These are phyloP conservation scores for Scheffersomyces lignicola DNA, from an alignment of 1,139 yeast genomes.

Conservation along the genomic window DNA sequence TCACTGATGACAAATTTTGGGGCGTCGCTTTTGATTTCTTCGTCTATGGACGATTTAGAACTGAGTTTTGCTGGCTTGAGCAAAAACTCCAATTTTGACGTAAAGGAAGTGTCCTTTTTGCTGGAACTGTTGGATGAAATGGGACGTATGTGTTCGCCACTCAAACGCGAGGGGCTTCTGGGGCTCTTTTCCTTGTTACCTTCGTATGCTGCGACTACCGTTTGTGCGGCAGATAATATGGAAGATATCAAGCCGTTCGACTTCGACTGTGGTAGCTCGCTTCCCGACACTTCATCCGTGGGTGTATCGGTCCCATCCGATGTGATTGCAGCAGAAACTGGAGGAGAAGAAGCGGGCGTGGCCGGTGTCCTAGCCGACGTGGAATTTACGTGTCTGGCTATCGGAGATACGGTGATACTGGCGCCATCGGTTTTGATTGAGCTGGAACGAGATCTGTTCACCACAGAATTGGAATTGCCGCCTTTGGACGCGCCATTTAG, in stretches of 20 bases:
- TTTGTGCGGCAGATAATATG: conserved; percentile 27
- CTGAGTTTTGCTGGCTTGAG: conserved; percentile 17
- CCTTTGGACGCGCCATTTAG: too few species aligned
- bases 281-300: too few species aligned
- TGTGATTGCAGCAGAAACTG: conserved; percentile 3
- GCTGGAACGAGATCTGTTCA: conserved; percentile 1
- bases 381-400: too few species aligned
- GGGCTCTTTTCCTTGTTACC: background rate
- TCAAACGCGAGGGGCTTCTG: background rate
- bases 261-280: conserved; percentile 11
- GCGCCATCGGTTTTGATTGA: too few species aligned
- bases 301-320: too few species aligned
- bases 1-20: background rate
- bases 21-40: conserved; percentile 5
- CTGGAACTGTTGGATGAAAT: conserved; percentile 2
- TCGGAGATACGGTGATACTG: too few species aligned
- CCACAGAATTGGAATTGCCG: background rate
- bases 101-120: conserved; percentile 17
- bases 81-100: conserved; percentile 19
- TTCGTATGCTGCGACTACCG: conserved; percentile 1
- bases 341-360: background rate
- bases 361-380: background rate
- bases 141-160: conserved; percentile 3
- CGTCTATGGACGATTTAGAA: conserved; percentile 9
- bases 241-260: conserved; percentile 27